These are phyloP conservation scores for Sorghum bicolor DNA, from an alignment of 176 grass and related monocot genomes.

Conservation along the genomic window DNA sequence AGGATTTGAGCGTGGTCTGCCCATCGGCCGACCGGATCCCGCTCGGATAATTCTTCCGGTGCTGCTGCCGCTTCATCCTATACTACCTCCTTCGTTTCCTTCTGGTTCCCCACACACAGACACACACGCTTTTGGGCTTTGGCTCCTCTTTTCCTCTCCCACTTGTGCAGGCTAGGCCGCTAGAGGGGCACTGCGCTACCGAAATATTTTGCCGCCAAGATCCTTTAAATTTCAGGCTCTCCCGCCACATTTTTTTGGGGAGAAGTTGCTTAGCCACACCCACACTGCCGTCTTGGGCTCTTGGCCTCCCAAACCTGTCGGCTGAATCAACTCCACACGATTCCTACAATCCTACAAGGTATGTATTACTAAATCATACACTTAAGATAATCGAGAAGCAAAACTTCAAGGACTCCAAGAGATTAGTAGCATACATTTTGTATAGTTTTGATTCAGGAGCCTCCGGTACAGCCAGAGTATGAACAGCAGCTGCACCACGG, in stretches of 20 bases:
- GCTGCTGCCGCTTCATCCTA: slow-evolving; percentile 32
- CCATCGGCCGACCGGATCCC: slow-evolving; percentile 36
- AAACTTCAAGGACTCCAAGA: not conserved
- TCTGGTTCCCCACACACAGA: not conserved
- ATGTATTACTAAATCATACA: not conserved
- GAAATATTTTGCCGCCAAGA: slow-evolving; percentile 39
- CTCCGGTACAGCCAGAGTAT: slow-evolving; percentile 47
- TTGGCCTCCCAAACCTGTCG: not conserved
- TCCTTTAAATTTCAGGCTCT: not conserved
- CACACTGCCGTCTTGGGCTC: not conserved
- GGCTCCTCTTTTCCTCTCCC: not conserved
- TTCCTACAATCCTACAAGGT: not conserved
- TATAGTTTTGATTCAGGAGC: slow-evolving; percentile 35
- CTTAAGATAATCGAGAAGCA: not conserved
- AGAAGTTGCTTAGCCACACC: too few relatives aligned
- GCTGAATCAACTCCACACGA: not conserved
- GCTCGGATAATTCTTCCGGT: slow-evolving; percentile 26
- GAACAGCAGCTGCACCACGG: slow-evolving; percentile 46
- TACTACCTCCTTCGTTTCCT: not conserved
- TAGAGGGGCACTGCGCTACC: not conserved
- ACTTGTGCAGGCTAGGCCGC: not conserved
- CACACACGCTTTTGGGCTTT: not conserved
- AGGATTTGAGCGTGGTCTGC: slow-evolving; percentile 63
- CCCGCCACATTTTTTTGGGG: slow-evolving; percentile 15
- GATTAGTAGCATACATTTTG: not conserved